A percentile compares a stretch with the other conserved stretches of the same genome.
Evolutionary conservation across 1,284 basidiomycete species (phyloP).

Genomic region (Ganoderma lucidum): DNA sequence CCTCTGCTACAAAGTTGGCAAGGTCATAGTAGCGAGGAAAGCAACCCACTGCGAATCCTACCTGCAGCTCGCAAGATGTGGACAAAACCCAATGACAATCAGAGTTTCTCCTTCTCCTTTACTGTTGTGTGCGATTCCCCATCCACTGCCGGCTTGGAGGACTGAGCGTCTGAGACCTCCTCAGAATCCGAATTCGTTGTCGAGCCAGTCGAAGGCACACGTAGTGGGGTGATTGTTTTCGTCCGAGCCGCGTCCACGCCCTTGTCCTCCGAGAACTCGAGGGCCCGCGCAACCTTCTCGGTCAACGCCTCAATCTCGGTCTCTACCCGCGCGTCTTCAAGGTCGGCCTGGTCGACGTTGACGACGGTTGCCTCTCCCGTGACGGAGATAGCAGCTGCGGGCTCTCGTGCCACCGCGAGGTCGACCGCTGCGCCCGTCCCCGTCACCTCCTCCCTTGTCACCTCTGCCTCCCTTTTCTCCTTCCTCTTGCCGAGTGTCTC

Average conservation of each 20-base stretch:
- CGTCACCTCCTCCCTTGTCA: conserved; percentile 2
- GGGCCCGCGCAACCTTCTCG: conserved; percentile 22
- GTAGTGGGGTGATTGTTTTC: conserved; percentile 13
- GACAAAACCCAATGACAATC: background rate
- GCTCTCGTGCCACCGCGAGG: conserved; percentile 9
- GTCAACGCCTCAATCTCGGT: conserved; percentile 24
- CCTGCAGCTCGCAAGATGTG: background rate
- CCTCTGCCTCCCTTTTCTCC: conserved; percentile 4
- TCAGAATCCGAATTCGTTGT: background rate
- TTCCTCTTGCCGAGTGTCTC: conserved; percentile 9
- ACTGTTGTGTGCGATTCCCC: conserved; percentile 1
- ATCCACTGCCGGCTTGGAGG: background rate
- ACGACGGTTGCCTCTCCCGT: conserved; percentile 15
- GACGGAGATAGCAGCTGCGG: background rate
- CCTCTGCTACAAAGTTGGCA: background rate
- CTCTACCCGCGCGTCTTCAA: conserved; percentile 20
- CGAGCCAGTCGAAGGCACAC: background rate
- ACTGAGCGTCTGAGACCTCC: background rate
- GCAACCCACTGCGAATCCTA: background rate
- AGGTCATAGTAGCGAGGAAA: background rate
- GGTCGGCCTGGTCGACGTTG: conserved; percentile 5
- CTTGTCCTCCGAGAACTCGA: conserved; percentile 25
- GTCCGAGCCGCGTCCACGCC: conserved; percentile 8
- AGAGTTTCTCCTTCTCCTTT: conserved; percentile 24
- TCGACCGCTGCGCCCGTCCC: conserved; percentile 10